Evolutionary conservation across 2,329 filamentous ascomycete species (phyloP).

Genomic region (Fusarium tricinctum): DNA sequence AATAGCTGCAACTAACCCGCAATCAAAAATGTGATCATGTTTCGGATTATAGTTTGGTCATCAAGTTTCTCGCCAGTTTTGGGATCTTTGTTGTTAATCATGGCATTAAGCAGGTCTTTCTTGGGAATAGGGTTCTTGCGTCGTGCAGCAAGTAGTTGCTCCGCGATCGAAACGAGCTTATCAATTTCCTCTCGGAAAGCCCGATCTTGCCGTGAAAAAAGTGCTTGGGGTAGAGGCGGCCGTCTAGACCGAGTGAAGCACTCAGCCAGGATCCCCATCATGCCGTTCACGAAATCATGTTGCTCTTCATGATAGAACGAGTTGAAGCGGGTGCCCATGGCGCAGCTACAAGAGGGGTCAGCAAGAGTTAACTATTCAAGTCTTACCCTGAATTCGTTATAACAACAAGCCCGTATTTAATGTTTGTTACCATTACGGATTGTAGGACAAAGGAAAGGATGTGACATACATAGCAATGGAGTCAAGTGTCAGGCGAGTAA

Average conservation of each 20-base stretch:
- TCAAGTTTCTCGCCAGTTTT: slow-evolving; percentile 74
- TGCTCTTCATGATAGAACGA: not conserved
- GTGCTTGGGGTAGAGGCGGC: no score
- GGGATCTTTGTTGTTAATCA: slow-evolving; percentile 60
- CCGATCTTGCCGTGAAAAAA: no score
- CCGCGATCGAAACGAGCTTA: not conserved
- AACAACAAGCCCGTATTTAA: no score
- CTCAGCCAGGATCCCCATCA: not conserved
- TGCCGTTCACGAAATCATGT: not conserved
- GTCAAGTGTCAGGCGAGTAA: not conserved
- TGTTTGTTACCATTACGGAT: no score
- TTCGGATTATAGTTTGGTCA: slow-evolving; percentile 73
- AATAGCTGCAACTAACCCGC: slow-evolving; percentile 52
- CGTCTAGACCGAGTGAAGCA: not conserved
- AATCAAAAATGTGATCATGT: slow-evolving; percentile 80
- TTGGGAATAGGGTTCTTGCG: not conserved
- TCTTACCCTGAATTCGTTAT: no score
- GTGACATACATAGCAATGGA: not conserved
- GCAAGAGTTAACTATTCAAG: no score
- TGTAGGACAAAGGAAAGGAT: no score
- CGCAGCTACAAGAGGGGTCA: not conserved
- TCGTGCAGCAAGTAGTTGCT: not conserved
- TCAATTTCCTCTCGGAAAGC: not conserved
- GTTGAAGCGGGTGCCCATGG: not conserved
- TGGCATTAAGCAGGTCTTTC: not conserved